These are phyloP conservation scores for Quercus agrifolia DNA, from an alignment of 306 rosid species.

Conservation along the genomic window DNA sequence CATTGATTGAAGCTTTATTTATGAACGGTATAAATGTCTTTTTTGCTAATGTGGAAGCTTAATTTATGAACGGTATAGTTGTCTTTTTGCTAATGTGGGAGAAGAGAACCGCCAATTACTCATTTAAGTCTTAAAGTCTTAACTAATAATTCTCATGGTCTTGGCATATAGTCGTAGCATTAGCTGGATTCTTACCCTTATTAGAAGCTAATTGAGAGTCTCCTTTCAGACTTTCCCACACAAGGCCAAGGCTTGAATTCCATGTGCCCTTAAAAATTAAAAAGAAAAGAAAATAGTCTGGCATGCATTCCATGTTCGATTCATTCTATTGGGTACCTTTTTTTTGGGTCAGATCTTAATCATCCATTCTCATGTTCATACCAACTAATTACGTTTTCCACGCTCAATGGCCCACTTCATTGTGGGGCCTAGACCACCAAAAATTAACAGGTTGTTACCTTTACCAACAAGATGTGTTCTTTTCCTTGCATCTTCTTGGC, in stretches of 20 bases:
- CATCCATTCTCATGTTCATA: neutral
- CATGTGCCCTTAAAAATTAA: neutral
- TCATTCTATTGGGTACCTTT: neutral
- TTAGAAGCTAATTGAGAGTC: neutral
- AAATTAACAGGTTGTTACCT: neutral
- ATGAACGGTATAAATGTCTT: no score
- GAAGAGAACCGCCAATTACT: no score
- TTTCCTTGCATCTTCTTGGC: neutral
- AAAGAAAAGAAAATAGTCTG: no score
- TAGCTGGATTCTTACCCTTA: neutral
- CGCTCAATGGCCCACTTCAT: neutral
- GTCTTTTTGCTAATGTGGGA: no score
- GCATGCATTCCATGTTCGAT: neutral
- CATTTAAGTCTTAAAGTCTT: no score
- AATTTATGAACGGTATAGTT: no score
- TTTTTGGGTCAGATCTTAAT: neutral
- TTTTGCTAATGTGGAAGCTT: no score
- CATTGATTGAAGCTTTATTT: no score
- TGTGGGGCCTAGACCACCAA: slow-evolving; percentile 10
- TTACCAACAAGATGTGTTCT: neutral
- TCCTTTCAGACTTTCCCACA: neutral
- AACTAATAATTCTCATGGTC: no score
- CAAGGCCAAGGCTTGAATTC: neutral
- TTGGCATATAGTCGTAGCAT: neutral
- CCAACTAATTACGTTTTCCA: neutral